Conservation (phyloP, 441 rosid genomes). For the Erysimum cheiri region DNA sequence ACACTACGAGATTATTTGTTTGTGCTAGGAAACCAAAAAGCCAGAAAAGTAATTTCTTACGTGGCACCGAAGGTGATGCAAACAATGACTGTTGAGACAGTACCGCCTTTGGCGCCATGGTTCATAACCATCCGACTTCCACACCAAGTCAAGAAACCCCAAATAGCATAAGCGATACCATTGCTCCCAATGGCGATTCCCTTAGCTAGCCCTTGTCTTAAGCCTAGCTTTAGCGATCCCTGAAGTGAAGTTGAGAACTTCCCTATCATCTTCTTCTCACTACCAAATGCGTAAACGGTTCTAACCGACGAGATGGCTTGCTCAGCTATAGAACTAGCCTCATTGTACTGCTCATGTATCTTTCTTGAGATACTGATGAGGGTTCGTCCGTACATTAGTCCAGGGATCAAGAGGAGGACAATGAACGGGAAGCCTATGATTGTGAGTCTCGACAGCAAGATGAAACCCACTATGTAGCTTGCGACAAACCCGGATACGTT, state of each 20-base stretch:
- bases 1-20: not conserved
- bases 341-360: slow-evolving; percentile 67
- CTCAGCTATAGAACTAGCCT: slow-evolving; percentile 68
- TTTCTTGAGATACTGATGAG: slow-evolving; percentile 62
- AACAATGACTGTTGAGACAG: slow-evolving; percentile 49
- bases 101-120: slow-evolving; percentile 71
- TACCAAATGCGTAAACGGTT: slow-evolving; percentile 71
- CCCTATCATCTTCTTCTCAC: slow-evolving; percentile 53
- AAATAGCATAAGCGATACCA: slow-evolving; percentile 59
- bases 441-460: slow-evolving; percentile 68
- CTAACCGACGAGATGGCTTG: slow-evolving; percentile 70
- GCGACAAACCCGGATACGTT: slow-evolving; percentile 52
- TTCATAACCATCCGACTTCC: slow-evolving; percentile 56
- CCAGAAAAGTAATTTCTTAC: slow-evolving; percentile 46
- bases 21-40: not conserved
- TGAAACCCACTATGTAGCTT: slow-evolving; percentile 54
- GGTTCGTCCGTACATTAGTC: slow-evolving; percentile 63
- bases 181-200: slow-evolving; percentile 77
- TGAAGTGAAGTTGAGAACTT: slow-evolving; percentile 64
- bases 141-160: slow-evolving; percentile 68
- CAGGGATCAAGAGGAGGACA: slow-evolving; percentile 64
- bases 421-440: slow-evolving; percentile 64
- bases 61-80: slow-evolving; percentile 60
- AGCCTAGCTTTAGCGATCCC: slow-evolving; percentile 61
- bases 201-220: slow-evolving; percentile 72